Conservation (phyloP, 768 basidiomycete species). For the Amanita thiersii region DNA sequence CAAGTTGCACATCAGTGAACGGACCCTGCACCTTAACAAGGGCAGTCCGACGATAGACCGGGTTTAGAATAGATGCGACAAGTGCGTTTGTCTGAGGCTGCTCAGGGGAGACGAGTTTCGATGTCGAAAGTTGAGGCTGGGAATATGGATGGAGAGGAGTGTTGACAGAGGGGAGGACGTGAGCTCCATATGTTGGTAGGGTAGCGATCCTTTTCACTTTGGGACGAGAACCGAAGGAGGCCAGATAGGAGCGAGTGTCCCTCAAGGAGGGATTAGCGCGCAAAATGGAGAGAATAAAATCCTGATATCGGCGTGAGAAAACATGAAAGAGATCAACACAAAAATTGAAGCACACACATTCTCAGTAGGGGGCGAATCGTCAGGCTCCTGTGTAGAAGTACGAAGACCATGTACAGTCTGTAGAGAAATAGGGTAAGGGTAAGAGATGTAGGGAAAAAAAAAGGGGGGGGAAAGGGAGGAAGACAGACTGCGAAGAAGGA, state of each 20-base stretch:
- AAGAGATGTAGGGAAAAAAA: slow-evolving; percentile 10
- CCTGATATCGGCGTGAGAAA: slow-evolving; percentile 38
- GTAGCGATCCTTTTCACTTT: slow-evolving; percentile 21
- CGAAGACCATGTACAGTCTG: slow-evolving; percentile 37
- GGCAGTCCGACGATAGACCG: slow-evolving; percentile 78
- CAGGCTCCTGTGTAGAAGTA: slow-evolving; percentile 24
- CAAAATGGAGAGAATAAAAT: slow-evolving; percentile 93
- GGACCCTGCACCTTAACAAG: slow-evolving; percentile 97
- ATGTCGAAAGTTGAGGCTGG: slow-evolving; percentile 18
- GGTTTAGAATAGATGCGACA: slow-evolving; percentile 74
- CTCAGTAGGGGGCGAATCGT: slow-evolving; percentile 36
- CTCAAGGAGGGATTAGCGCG: slow-evolving; percentile 87
- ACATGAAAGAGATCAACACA: slow-evolving; percentile 9
- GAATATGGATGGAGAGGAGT: slow-evolving; percentile 20
- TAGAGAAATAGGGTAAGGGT: slow-evolving; percentile 3
- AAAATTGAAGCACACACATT: slow-evolving; percentile 27
- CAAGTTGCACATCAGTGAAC: slow-evolving; percentile 86
- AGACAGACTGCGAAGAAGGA: slow-evolving; percentile 47
- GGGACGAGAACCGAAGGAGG: slow-evolving; percentile 77
- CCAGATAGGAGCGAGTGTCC: slow-evolving; percentile 86
- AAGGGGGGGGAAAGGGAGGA: background rate
- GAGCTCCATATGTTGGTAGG: slow-evolving; percentile 17
- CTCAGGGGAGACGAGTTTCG: slow-evolving; percentile 25
- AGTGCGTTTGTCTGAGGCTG: slow-evolving; percentile 42
- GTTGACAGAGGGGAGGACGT: slow-evolving; percentile 12